Conservation (phyloP, 225 moss, liverwort and hornwort genomes). For the Pleurozium schreberi region DNA sequence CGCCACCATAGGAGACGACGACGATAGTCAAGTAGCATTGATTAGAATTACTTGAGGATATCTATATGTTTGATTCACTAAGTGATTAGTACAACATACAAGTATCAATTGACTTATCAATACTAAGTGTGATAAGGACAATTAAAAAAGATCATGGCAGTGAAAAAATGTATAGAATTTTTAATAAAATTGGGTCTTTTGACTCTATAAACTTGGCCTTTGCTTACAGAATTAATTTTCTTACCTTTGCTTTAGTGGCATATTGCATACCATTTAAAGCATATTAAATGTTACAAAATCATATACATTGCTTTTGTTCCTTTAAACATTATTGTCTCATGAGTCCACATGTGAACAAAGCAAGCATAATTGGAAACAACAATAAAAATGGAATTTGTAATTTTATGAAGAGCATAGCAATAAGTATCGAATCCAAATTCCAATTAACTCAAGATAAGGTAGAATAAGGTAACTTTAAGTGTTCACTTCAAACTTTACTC, state of each 20-base stretch:
- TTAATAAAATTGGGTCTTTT: not conserved
- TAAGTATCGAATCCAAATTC: not conserved
- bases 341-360: accelerated
- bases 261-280: not conserved
- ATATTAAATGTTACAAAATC: not conserved
- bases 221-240: not conserved
- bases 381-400: not conserved
- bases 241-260: not conserved
- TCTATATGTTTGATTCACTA: not conserved
- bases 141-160: not conserved
- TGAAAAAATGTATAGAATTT: not conserved
- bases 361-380: no score
- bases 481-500: accelerated
- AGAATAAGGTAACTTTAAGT: not conserved
- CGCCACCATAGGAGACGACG: not conserved
- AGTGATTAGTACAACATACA: not conserved
- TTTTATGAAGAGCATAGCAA: not conserved
- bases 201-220: not conserved
- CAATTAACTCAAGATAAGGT: not conserved
- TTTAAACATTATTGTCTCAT: not conserved
- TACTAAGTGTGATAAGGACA: not conserved
- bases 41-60: not conserved
- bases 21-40: not conserved
- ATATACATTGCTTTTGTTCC: not conserved
- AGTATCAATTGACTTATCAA: not conserved